phyloP scores from a whole-genome alignment of 1,139 yeast genomes.

The Kodamaea fungicola region DNA sequence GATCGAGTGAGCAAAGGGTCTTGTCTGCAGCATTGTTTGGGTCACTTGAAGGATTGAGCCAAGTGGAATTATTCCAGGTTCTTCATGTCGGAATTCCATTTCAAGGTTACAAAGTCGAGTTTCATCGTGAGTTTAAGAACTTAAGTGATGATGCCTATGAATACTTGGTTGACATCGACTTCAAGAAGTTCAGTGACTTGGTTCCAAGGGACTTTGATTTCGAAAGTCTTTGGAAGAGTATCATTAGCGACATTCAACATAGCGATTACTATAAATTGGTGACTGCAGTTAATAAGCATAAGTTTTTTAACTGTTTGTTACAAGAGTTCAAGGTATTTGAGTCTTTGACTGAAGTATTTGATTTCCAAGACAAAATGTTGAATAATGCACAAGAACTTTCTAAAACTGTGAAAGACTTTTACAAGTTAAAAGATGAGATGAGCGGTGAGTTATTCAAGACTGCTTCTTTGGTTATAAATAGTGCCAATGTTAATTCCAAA shows the following conservation, averaged over 20 bases:
- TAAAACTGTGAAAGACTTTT: slow-evolving; percentile 31
- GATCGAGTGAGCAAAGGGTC: neutral
- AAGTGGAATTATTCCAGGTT: slow-evolving; percentile 7
- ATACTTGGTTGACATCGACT: slow-evolving; percentile 11
- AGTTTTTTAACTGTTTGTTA: slow-evolving; percentile 28
- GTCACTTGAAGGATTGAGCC: neutral
- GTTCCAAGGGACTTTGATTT: slow-evolving; percentile 10
- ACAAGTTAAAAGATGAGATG: slow-evolving; percentile 42
- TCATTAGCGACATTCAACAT: slow-evolving; percentile 24
- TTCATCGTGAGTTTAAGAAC: slow-evolving; percentile 2
- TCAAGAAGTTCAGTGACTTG: slow-evolving; percentile 4
- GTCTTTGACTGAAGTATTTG: slow-evolving; percentile 8
- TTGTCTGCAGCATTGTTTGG: slow-evolving; percentile 3
- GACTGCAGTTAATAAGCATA: slow-evolving; percentile 27
- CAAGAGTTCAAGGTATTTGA: slow-evolving; percentile 3
- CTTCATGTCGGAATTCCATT: slow-evolving; percentile 9
- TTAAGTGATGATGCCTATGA: slow-evolving; percentile 9
- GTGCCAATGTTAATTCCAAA: slow-evolving; percentile 2
- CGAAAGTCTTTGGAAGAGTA: slow-evolving; percentile 13
- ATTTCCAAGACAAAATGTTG: slow-evolving; percentile 19
- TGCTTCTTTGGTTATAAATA: neutral
- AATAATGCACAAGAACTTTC: slow-evolving; percentile 20
- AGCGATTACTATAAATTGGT: slow-evolving; percentile 25
- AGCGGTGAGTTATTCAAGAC: slow-evolving; percentile 31
- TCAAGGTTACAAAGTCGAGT: neutral